These are phyloP conservation scores for Kokia cookei DNA, from an alignment of 441 rosid species.

Conservation along the genomic window DNA sequence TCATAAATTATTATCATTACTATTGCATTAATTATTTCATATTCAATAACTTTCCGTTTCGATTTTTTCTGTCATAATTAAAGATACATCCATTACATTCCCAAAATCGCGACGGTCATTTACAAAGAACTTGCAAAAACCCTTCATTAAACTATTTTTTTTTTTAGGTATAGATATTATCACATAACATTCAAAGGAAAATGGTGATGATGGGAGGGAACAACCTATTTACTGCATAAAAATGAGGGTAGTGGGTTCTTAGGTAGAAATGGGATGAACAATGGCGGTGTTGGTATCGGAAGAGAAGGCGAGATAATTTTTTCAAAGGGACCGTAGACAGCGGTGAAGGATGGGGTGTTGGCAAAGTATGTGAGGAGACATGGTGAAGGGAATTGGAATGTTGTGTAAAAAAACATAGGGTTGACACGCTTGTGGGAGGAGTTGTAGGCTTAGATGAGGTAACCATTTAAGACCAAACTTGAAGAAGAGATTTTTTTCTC, in stretches of 20 bases:
- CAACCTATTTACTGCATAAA: not conserved
- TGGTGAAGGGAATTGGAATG: slow-evolving; percentile 94
- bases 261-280: not conserved
- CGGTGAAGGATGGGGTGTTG: slow-evolving; percentile 58
- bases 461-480: slow-evolving; percentile 43
- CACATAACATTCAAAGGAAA: not conserved
- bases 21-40: too few relatives aligned
- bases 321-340: slow-evolving; percentile 91
- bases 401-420: slow-evolving; percentile 68
- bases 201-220: not conserved
- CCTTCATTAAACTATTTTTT: too few relatives aligned
- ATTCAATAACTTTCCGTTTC: too few relatives aligned
- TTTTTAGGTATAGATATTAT: not conserved
- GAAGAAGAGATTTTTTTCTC: slow-evolving; percentile 73
- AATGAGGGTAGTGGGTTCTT: slow-evolving; percentile 27
- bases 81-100: too few relatives aligned
- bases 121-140: too few relatives aligned
- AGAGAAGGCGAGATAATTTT: slow-evolving; percentile 23
- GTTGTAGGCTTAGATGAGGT: slow-evolving; percentile 63
- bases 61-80: too few relatives aligned
- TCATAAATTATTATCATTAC: too few relatives aligned
- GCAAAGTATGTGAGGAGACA: slow-evolving; percentile 63
- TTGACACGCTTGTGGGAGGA: slow-evolving; percentile 83
- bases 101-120: too few relatives aligned
- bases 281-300: not conserved